Evolutionary conservation across 2,329 filamentous ascomycete species (phyloP).

Genomic region (Neospermospora avenae): DNA sequence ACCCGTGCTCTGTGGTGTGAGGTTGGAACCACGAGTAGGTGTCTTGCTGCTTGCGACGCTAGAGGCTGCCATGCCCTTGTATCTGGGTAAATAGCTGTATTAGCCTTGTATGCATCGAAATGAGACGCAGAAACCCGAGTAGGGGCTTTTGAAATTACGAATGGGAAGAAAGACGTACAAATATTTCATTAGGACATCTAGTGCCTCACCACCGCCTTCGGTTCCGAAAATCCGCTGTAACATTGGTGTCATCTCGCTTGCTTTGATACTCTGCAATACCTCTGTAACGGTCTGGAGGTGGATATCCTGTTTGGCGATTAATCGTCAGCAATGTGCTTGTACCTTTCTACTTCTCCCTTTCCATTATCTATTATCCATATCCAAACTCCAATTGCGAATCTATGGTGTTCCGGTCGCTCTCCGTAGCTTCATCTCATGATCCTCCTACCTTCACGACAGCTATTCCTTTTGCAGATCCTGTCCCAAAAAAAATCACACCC

Average conservation of each 20-base stretch:
- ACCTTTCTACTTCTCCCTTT: neutral
- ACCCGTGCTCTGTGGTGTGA: conserved; percentile 76
- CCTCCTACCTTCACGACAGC: neutral
- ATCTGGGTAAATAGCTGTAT: conserved; percentile 48
- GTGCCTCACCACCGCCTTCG: conserved; percentile 75
- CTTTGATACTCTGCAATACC: conserved; percentile 93
- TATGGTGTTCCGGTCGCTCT: neutral
- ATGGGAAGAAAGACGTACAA: conserved; percentile 56
- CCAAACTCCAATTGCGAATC: neutral
- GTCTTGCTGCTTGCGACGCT: conserved; percentile 34
- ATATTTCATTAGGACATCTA: conserved; percentile 98
- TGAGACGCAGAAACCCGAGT: too few species aligned
- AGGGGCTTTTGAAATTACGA: too few species aligned
- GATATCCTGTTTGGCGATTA: conserved; percentile 58
- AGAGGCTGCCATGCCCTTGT: conserved; percentile 77
- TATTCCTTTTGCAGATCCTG: neutral
- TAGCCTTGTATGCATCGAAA: too few species aligned
- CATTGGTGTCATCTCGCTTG: conserved; percentile 90
- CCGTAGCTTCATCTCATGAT: neutral
- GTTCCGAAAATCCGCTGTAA: conserved; percentile 76
- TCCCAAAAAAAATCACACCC: conserved; percentile 15
- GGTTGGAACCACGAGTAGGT: conserved; percentile 39
- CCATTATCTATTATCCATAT: neutral
- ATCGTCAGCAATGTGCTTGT: neutral
- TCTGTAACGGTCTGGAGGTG: conserved; percentile 87